Evolutionary conservation across 805 yeast species (phyloP).

Genomic region (Metschnikowia aberdeeniae): DNA sequence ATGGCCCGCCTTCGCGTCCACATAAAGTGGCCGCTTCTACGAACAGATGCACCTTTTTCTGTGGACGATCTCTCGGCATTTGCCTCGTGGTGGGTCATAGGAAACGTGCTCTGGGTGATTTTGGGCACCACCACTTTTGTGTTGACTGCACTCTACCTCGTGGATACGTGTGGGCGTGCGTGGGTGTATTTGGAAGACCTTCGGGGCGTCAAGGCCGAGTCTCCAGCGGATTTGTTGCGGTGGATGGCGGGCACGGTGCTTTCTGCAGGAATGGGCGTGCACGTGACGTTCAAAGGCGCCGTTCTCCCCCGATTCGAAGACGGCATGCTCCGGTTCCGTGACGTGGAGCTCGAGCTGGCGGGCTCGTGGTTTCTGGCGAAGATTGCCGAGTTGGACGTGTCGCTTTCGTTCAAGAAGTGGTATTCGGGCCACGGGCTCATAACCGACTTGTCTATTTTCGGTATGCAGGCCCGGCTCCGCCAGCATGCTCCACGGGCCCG

Average conservation of each 20-base stretch:
- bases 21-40: constrained; percentile 45
- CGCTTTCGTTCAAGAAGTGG: constrained; percentile 52
- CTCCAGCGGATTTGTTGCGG: constrained; percentile 25
- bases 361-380: constrained; percentile 29
- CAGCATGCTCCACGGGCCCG: not conserved
- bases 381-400: constrained; percentile 41
- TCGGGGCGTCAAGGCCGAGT: not conserved
- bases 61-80: constrained; percentile 52
- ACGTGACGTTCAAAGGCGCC: constrained; percentile 34
- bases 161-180: constrained; percentile 32
- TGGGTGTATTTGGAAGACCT: not conserved
- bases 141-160: constrained; percentile 42
- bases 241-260: constrained; percentile 33
- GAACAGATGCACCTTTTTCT: constrained; percentile 47
- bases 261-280: constrained; percentile 37
- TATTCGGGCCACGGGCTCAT: constrained; percentile 51
- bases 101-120: constrained; percentile 50
- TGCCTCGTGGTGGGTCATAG: constrained; percentile 55
- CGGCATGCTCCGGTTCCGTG: constrained; percentile 46
- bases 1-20: constrained; percentile 32
- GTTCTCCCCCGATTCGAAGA: constrained; percentile 44
- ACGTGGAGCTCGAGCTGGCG: constrained; percentile 22
- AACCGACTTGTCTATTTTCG: constrained; percentile 45
- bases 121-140: constrained; percentile 58
- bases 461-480: constrained; percentile 37